These are phyloP conservation scores for Coniochaeta sp. DNA, from an alignment of 2,329 filamentous ascomycete genomes.

Conservation along the genomic window DNA sequence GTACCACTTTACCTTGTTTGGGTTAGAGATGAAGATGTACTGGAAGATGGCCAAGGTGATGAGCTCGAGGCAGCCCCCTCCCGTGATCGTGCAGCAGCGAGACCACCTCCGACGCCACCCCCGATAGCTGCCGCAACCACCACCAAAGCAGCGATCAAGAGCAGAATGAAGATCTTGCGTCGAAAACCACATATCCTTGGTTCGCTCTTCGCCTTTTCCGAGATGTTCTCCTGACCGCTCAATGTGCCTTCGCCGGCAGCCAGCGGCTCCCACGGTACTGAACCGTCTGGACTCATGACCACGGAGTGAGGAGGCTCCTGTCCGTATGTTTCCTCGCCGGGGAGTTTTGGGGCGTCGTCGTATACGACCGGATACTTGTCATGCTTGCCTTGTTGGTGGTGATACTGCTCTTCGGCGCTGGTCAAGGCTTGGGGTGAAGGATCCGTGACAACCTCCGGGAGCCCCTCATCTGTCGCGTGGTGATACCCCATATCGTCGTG, in stretches of 20 bases:
- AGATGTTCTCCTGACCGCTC: background rate
- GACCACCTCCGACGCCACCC: conserved; percentile 14
- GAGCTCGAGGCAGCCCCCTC: background rate
- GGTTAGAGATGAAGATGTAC: background rate
- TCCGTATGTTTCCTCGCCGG: conserved; percentile 1
- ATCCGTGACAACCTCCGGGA: conserved; percentile 17
- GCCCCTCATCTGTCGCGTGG: conserved; percentile 10
- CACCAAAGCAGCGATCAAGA: conserved; percentile 8
- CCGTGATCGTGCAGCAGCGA: conserved; percentile 6
- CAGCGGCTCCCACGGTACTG: conserved; percentile 12
- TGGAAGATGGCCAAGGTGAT: background rate
- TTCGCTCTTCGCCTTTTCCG: background rate
- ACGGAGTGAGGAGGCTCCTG: background rate
- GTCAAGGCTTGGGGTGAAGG: conserved; percentile 11
- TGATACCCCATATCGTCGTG: conserved; percentile 4
- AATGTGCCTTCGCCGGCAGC: conserved; percentile 3
- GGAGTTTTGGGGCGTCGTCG: conserved; percentile 13
- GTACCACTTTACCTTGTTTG: background rate
- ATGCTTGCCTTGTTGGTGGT: conserved; percentile 5
- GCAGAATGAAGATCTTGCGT: conserved; percentile 13
- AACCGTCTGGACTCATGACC: conserved; percentile 6
- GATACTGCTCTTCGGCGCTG: conserved; percentile 1
- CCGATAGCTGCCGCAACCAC: conserved; percentile 15
- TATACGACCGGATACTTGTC: conserved; percentile 15
- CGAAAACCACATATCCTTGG: conserved; percentile 14